phyloP scores from a whole-genome alignment of 371 early-diverging fungal genomes.

The Nosema muscidifuracis region DNA sequence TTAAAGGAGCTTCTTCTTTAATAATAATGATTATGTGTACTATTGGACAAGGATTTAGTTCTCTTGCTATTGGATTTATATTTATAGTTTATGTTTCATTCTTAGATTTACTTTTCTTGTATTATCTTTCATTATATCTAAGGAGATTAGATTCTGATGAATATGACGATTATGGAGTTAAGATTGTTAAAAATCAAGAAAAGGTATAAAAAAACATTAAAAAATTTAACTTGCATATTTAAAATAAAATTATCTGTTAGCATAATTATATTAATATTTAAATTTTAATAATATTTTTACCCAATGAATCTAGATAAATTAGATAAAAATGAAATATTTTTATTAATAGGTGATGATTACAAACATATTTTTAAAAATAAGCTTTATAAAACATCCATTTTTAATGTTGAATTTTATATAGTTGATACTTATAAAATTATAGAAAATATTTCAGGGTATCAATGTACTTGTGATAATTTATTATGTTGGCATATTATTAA shows the following conservation, averaged over 20 bases:
- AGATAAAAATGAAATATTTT: conserved; percentile 2
- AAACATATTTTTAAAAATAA: background rate
- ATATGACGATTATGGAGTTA: conserved; percentile 43
- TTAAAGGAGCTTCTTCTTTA: background rate
- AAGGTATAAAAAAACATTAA: background rate
- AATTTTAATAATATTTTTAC: background rate
- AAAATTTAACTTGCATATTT: background rate
- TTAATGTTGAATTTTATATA: background rate
- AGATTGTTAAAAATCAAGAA: conserved; percentile 7
- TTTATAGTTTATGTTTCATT: conserved; percentile 3
- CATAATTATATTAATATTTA: too few relatives aligned
- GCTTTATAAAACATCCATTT: background rate
- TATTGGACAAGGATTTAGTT: conserved; percentile 14
- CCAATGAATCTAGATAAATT: background rate
- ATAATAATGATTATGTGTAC: conserved; percentile 32
- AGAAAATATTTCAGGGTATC: background rate
- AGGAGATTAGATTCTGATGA: conserved; percentile 37
- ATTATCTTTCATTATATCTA: conserved; percentile 37
- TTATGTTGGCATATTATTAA: conserved; percentile 4
- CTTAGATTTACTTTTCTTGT: conserved; percentile 19
- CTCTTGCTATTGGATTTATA: conserved; percentile 9
- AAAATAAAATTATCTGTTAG: background rate
- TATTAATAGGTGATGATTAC: background rate
- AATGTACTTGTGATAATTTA: background rate
- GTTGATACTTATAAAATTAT: background rate